Evolutionary conservation across 306 rosid species (phyloP).

Genomic region (Quercus agrifolia): DNA sequence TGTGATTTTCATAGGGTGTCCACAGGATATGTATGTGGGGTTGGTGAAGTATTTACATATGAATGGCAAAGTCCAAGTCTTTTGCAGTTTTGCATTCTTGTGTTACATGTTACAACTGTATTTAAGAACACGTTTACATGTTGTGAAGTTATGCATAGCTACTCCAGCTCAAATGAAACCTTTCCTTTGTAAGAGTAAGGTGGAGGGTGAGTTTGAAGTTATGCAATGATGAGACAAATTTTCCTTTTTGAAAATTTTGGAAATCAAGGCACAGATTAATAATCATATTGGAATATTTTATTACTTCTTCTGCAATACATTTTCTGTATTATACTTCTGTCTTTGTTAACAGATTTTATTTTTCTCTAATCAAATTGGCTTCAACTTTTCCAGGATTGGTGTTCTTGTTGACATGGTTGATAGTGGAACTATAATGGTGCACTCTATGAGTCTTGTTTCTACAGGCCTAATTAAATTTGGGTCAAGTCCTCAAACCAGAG

Average conservation of each 20-base stretch:
- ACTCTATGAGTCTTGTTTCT: slow-evolving; percentile 42
- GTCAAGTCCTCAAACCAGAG: slow-evolving; percentile 36
- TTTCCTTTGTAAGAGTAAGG: no score
- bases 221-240: neutral
- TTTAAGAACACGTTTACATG: neutral
- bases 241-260: neutral
- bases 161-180: no score
- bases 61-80: neutral
- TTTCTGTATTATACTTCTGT: slow-evolving; percentile 2
- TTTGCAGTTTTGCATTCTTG: neutral
- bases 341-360: slow-evolving; percentile 4
- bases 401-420: slow-evolving; percentile 18
- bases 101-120: neutral
- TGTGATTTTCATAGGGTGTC: neutral
- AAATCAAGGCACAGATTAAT: neutral
- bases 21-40: neutral
- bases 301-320: neutral
- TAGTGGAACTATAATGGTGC: slow-evolving; percentile 46
- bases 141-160: neutral
- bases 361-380: slow-evolving; percentile 9
- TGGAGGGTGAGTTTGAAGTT: no score
- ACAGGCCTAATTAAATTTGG: slow-evolving; percentile 36
- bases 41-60: neutral
- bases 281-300: neutral
- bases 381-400: slow-evolving; percentile 23